These are phyloP conservation scores for Smithsoniella earleae DNA, from an alignment of 163 green algal genomes.

Conservation along the genomic window DNA sequence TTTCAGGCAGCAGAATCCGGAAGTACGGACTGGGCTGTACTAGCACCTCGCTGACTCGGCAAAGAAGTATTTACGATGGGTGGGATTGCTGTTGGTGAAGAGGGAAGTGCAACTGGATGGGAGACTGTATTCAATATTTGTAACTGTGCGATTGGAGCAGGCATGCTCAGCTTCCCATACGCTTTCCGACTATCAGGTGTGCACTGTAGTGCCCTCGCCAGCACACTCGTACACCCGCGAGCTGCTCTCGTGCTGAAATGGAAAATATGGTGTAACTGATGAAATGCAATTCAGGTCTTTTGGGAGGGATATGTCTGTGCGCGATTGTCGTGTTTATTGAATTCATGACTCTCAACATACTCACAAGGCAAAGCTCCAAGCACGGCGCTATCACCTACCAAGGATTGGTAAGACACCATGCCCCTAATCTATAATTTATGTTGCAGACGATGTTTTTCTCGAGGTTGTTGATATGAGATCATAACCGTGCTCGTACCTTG, in stretches of 20 bases:
- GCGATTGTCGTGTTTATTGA: slow-evolving; percentile 4
- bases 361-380: not conserved
- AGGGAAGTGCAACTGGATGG: slow-evolving; percentile 11
- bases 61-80: slow-evolving; percentile 2
- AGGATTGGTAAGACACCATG: slow-evolving; percentile 5
- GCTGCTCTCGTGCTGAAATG: no score
- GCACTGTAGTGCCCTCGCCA: not conserved
- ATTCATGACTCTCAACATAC: slow-evolving; percentile 24
- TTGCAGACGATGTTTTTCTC: not conserved
- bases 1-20: no score
- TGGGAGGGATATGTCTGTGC: slow-evolving; percentile 10
- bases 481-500: not conserved
- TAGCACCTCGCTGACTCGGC: no score
- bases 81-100: slow-evolving; percentile 21
- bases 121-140: slow-evolving; percentile 21
- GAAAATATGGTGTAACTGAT: no score
- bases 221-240: not conserved
- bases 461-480: no score
- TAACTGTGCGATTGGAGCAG: slow-evolving; percentile 17
- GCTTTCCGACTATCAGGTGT: slow-evolving; percentile 19
- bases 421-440: not conserved
- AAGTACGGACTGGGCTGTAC: no score
- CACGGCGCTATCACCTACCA: slow-evolving; percentile 26
- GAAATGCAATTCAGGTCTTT: not conserved
- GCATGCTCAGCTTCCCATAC: slow-evolving; percentile 21